Conservation (phyloP, 2,329 filamentous ascomycete genomes). For the Aureobasidium sp. region DNA sequence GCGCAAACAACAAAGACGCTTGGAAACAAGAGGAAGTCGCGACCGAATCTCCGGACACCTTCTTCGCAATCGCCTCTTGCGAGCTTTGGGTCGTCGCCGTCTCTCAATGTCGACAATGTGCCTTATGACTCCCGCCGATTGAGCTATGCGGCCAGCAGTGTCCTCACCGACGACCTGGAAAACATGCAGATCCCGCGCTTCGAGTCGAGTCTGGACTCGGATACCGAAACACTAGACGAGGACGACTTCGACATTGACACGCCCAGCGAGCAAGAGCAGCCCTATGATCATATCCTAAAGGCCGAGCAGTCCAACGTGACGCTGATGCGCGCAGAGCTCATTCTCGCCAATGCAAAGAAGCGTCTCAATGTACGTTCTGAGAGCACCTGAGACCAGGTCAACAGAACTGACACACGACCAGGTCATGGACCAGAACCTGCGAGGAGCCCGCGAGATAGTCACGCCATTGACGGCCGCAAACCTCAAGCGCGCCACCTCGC, state of each 20-base stretch:
- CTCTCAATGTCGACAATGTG: conserved; percentile 31
- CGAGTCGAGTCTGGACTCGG: conserved; percentile 35
- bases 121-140: conserved; percentile 22
- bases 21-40: conserved; percentile 2
- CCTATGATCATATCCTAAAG: neutral
- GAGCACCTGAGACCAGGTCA: conserved; percentile 27
- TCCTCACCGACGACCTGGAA: conserved; percentile 50
- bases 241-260: conserved; percentile 23
- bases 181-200: conserved; percentile 40
- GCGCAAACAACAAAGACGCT: neutral
- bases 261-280: conserved; percentile 7
- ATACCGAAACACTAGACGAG: conserved; percentile 29
- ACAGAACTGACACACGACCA: conserved; percentile 39
- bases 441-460: conserved; percentile 69
- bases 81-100: conserved; percentile 32
- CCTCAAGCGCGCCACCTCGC: conserved; percentile 39
- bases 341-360: conserved; percentile 92
- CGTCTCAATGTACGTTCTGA: conserved; percentile 72
- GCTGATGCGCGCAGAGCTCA: conserved; percentile 85
- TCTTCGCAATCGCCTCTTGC: conserved; percentile 22
- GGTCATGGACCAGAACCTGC: conserved; percentile 95
- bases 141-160: conserved; percentile 39
- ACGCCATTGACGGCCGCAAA: conserved; percentile 41
- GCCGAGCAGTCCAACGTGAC: conserved; percentile 74
- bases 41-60: neutral